Percentiles rank a stretch among this genome's conserved stretches.
These are phyloP conservation scores for Bryoerythrophyllum caledonicum DNA, from an alignment of 225 moss, liverwort and hornwort genomes.

Conservation along the genomic window DNA sequence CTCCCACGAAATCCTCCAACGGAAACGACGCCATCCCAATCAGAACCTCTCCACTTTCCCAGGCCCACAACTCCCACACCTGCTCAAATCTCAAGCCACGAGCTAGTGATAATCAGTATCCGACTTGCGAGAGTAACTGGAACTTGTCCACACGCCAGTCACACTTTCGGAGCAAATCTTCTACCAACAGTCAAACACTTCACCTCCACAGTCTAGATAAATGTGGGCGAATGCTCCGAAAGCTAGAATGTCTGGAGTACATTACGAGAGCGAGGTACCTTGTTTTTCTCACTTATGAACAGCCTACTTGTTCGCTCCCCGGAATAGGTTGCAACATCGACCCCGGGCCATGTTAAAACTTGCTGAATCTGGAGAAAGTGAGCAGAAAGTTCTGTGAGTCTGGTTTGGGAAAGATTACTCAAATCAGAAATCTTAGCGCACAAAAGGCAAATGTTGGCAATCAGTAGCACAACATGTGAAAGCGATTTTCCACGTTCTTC, in stretches of 20 bases:
- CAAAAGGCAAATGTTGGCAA: neutral
- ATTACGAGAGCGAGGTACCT: neutral
- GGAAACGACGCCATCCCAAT: slow-evolving; percentile 59
- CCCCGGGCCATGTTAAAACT: too few species aligned
- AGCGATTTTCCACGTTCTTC: neutral
- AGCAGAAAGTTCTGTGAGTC: neutral
- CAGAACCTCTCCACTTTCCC: neutral
- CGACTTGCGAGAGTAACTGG: neutral
- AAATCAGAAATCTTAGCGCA: neutral
- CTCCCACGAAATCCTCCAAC: slow-evolving; percentile 73
- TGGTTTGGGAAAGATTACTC: neutral
- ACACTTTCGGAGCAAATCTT: neutral
- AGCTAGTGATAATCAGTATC: neutral
- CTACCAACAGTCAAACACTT: neutral
- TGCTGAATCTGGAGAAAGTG: too few species aligned
- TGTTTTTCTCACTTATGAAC: too few species aligned
- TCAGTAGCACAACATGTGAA: too few species aligned
- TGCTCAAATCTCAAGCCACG: neutral
- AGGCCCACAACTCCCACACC: neutral
- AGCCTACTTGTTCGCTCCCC: neutral
- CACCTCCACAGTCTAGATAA: neutral
- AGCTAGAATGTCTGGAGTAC: neutral
- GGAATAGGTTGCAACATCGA: neutral
- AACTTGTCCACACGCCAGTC: neutral
- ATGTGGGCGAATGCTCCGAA: neutral